Conservation (phyloP, 2,329 filamentous ascomycete species). For the Coleophoma cylindrospora region DNA sequence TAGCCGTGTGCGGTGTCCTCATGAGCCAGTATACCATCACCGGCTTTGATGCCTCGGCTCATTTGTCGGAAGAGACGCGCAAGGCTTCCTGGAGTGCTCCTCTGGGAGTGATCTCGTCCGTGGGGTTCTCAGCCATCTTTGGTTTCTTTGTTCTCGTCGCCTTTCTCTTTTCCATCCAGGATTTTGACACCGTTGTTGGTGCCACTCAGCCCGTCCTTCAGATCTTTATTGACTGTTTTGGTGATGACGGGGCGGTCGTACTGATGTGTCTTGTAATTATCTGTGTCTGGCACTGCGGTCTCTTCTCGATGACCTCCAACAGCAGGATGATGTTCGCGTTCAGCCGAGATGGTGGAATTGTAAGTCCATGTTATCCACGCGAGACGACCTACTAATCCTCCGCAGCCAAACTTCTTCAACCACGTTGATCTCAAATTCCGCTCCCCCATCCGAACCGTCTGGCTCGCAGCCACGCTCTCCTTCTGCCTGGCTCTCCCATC, state of each 20-base stretch:
- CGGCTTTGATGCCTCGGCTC: slow-evolving; percentile 50
- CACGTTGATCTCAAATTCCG: slow-evolving; percentile 44
- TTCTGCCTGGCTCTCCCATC: slow-evolving; percentile 52
- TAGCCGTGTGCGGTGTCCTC: slow-evolving; percentile 47
- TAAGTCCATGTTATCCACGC: slow-evolving; percentile 12
- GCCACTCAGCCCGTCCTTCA: slow-evolving; percentile 51
- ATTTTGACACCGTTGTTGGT: slow-evolving; percentile 41
- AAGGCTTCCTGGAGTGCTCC: slow-evolving; percentile 52
- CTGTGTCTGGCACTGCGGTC: slow-evolving; percentile 56
- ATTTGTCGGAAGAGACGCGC: slow-evolving; percentile 52
- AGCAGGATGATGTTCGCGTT: slow-evolving; percentile 57
- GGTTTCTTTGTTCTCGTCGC: slow-evolving; percentile 55
- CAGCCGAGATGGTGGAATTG: slow-evolving; percentile 47
- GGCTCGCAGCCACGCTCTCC: slow-evolving; percentile 47
- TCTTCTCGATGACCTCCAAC: slow-evolving; percentile 53
- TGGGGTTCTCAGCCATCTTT: slow-evolving; percentile 50
- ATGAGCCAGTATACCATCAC: slow-evolving; percentile 50
- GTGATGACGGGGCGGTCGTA: slow-evolving; percentile 47
- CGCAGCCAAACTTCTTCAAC: slow-evolving; percentile 44
- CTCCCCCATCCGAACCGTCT: slow-evolving; percentile 47
- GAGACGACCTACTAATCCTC: background rate
- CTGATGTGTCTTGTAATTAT: slow-evolving; percentile 51
- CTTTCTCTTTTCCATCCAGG: slow-evolving; percentile 53
- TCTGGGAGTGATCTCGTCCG: slow-evolving; percentile 50
- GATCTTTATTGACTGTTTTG: slow-evolving; percentile 52